These are phyloP conservation scores for Pulveroboletus sp. DNA, from an alignment of 768 basidiomycete genomes.

Conservation along the genomic window DNA sequence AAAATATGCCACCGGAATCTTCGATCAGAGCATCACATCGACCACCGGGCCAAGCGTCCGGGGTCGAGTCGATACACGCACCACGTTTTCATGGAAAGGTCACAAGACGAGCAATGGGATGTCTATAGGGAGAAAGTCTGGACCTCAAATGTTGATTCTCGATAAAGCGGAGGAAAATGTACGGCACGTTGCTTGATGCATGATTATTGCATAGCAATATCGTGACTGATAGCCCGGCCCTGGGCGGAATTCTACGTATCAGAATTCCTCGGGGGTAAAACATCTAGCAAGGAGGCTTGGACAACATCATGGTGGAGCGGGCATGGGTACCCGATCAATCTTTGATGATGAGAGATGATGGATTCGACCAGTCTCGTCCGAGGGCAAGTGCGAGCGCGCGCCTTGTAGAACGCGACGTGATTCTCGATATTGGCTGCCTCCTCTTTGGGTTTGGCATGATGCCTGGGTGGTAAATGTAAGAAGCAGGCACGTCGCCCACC, in stretches of 20 bases:
- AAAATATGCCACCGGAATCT: not conserved
- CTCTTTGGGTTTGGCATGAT: conserved; percentile 55
- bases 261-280: not conserved
- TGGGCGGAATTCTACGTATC: not conserved
- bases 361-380: not conserved
- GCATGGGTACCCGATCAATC: conserved; percentile 2
- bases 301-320: not conserved
- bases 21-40: not conserved
- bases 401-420: conserved; percentile 80
- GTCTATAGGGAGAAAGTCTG: not conserved
- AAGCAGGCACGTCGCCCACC: not conserved
- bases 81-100: not conserved
- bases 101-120: not conserved
- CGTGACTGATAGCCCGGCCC: not conserved
- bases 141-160: not conserved
- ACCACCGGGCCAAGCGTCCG: not conserved
- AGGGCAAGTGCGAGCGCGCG: conserved; percentile 18
- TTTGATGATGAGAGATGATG: conserved; percentile 7
- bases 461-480: conserved; percentile 40
- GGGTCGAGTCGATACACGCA: not conserved
- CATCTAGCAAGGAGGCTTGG: not conserved
- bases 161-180: not conserved
- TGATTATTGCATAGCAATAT: not conserved
- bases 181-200: not conserved
- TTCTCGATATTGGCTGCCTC: conserved; percentile 60